Evolutionary conservation across 345 rosid genomes (phyloP), one percentile per base, ranked within the genome.

Genomic region (Luvunga scandens): DNA sequence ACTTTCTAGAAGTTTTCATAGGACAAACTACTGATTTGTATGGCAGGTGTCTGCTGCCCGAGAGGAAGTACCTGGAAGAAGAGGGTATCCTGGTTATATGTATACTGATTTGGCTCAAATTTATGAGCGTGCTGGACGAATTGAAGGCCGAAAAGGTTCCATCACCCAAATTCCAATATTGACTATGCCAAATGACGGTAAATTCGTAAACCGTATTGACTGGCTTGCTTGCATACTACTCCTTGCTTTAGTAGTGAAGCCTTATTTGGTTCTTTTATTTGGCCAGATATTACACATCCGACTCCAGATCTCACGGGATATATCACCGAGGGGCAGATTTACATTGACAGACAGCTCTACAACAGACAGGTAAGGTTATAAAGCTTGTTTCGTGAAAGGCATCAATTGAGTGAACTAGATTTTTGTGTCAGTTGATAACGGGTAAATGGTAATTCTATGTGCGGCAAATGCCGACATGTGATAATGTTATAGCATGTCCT

Each of bases 21-120:
- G 30, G 27, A 67, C 75, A 75, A 22, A 63, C 76, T 57, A 61
- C 39, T 56, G 39, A 65, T 82, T 87, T 64, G 59, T 62, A 60
- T 27, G 89, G 68, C 89, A 97, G 99, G 98, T 97, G 30, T 97
- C 98, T 75, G 99, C 99, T 88, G 99, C 99, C 53, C 84, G 99
- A 75, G 99, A 97, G 77, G 99, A 94, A 90, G 99, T 97, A 4
- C 99, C 99, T 24, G 99, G 99, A 82, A 90, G 99, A 83, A 98
- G 98, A 90, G 99, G 98, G 77, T 97, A 97, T 90, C 99, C 98
- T 1, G 99, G 99, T 31, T 97, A 97, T 76, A 97, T 97, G 99
- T 97, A 97, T 77, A 97, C 99, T 38, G 99, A 97, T 93, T 91
- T 97, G 89, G 98, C 98, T 77, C 92, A 97, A 68, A 97, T 97